Evolutionary conservation across 768 basidiomycete genomes (phyloP), one percentile per base, ranked within the genome.

Genomic region (Mycena rebaudengoi): DNA sequence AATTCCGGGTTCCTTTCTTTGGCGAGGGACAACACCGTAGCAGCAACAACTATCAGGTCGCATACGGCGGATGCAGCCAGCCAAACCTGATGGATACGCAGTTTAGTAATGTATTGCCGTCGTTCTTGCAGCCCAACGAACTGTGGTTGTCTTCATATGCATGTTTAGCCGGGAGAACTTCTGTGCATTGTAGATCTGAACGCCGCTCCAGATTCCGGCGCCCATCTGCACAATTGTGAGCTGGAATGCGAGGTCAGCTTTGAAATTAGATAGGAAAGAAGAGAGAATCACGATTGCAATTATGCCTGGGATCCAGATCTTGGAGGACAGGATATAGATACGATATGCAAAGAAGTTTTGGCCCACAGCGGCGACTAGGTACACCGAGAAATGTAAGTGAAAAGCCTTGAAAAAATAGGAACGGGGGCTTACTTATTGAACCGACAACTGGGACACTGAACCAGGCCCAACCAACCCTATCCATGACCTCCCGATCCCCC

Each of bases 281-380:
- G 21, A 45, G 3, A 20, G n/a, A 13, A 12, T 23, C 26, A 62
- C 61, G 5, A 23, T 2, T 7, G 33, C 2, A 25, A 62, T 41
- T 11, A 56, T 10, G 1, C 20, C 54, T 1, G 53, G 61, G 11
- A 49, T 13, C 10, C 49, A 62, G 20, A 33, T 2, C 6, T 33
- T 62, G 20, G 16, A 32, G 21, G 35, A n/a, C 12, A 62, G n/a
- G 29, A 48, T 56, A n/a, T 60, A 70, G 18, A 73, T 66, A 13
- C 72, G 60, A 51, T 69, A 67, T 0, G 65, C 66, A 54, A 69
- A 73, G 60, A 64, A 73, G 11, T 39, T 49, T 21, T 73, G 72
- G 16, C 70, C n/a, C n/a, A n/a, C n/a, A n/a, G n/a, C 61, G 4
- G 70, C 69, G 37, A 62, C 60, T 62, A 25, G 6, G 37, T 18